A percentile compares a stretch with the other conserved stretches of the same genome.
Evolutionary conservation across 441 rosid species (phyloP).

Genomic region (Populus hybrid): DNA sequence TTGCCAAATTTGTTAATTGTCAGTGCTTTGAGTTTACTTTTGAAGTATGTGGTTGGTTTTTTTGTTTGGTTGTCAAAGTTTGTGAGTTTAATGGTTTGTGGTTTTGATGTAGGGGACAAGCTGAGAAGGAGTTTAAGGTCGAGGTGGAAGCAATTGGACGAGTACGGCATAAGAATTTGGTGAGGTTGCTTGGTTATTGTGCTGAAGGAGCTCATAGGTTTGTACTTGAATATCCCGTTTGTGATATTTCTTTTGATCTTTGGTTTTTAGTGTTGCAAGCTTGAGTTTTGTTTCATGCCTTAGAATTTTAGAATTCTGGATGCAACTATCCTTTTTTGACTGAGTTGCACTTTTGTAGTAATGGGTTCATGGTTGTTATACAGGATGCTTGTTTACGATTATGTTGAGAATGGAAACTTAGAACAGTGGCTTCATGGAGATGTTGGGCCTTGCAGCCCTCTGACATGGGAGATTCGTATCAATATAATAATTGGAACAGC

Average conservation of each 20-base stretch:
- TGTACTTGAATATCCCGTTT: slow-evolving; percentile 21
- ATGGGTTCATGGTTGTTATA: background rate
- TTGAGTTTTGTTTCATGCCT: background rate
- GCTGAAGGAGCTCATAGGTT: slow-evolving; percentile 74
- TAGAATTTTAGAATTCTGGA: background rate
- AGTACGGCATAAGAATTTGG: slow-evolving; percentile 70
- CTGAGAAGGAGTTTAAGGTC: slow-evolving; percentile 66
- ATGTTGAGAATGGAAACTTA: slow-evolving; percentile 60
- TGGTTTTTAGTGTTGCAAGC: background rate
- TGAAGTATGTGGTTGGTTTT: background rate
- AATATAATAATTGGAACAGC: slow-evolving; percentile 60
- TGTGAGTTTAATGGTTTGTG: background rate
- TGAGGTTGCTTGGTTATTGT: slow-evolving; percentile 62
- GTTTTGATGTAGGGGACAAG: slow-evolving; percentile 52
- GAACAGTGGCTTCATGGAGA: slow-evolving; percentile 78
- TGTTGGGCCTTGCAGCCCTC: slow-evolving; percentile 59
- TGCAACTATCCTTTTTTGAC: background rate
- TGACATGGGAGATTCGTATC: slow-evolving; percentile 72
- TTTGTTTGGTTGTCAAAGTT: background rate
- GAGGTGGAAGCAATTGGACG: slow-evolving; percentile 76
- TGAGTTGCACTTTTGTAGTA: background rate
- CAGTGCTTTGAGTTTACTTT: background rate
- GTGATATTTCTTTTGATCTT: background rate
- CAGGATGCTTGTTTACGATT: slow-evolving; percentile 75
- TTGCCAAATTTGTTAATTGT: no score